Base-by-base conservation (phyloP, 2,329 filamentous ascomycete species). In the Trematosphaeria pertusa region DNA sequence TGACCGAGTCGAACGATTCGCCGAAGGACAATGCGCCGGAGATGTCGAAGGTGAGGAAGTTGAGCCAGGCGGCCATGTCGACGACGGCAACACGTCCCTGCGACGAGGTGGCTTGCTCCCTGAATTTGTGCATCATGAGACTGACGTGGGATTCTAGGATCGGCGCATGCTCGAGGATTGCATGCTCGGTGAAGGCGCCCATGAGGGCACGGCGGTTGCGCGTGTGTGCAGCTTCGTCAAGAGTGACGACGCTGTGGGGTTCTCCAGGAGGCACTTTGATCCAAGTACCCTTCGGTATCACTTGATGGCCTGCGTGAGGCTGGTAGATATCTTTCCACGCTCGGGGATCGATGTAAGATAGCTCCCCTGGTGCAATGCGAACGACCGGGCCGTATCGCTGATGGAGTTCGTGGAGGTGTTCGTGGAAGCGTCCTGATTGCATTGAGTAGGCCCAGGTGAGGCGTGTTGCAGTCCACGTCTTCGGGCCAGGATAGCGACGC, bases 11-110 rank as follows among this genome's bases (percentile, higher is more conserved):
- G 17, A 64, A 81, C 0, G 76, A 72, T 4, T 76, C 73, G 0
- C 80, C 79, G 53, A 82, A 82, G 0, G 79, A 76, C 22, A 82
- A 69, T 48, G 75, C 73, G 7, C 75, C 76, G 43, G 56, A 54
- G 4, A 64, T 51, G 19, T 64, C 58, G 35, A 64, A 62, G 1
- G 49, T 56, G 3, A 53, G 36, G 34, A 45, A 55, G 30, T 58
- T 53, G n/a, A 53, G 32, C 58, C 54, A 60, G 19, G 46, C 22
- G 11, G 40, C 42, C 6, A 54, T 33, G 34, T 58, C 35, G 2
- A 54, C 33, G 26, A 38, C 65, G 50, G 47, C 69, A n/a, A n/a
- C n/a, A 53, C 28, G 26, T 9, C 40, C 44, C 14, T 43, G 50
- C 34, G 9, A 46, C 17, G 12, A 5, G 10, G 10, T 24, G 9